Evolutionary conservation across 768 basidiomycete genomes (phyloP).

Genomic region (Austroboletus eburneus): DNA sequence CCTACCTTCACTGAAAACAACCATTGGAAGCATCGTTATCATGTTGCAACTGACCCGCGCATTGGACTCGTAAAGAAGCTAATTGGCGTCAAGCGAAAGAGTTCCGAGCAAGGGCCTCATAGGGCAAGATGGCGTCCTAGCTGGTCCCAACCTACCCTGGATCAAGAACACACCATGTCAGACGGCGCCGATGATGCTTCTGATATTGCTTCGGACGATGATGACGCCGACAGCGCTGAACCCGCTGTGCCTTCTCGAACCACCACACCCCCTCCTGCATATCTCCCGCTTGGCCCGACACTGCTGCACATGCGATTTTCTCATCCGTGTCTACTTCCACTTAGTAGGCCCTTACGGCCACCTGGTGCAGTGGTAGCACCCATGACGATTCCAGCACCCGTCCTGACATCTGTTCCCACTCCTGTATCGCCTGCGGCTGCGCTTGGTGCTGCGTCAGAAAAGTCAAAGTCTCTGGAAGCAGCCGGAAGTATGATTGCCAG

Average conservation of each 20-base stretch:
- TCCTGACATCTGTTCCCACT: conserved; percentile 63
- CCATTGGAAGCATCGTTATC: conserved; percentile 53
- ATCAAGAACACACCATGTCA: conserved; percentile 32
- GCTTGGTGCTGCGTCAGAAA: conserved; percentile 60
- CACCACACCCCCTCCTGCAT: conserved; percentile 65
- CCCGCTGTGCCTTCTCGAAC: conserved; percentile 42
- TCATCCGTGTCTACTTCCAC: conserved; percentile 57
- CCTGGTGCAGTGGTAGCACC: conserved; percentile 50
- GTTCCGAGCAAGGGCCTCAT: conserved; percentile 34
- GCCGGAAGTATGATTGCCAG: conserved; percentile 57
- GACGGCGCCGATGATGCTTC: conserved; percentile 37
- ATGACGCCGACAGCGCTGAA: conserved; percentile 33
- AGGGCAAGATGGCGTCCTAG: conserved; percentile 35
- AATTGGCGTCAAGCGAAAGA: conserved; percentile 68
- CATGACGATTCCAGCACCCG: conserved; percentile 38
- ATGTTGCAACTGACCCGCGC: conserved; percentile 65
- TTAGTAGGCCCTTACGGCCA: conserved; percentile 56
- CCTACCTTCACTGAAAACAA: conserved; percentile 18
- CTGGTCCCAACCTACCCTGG: conserved; percentile 50
- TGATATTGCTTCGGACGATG: conserved; percentile 39
- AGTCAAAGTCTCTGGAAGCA: conserved; percentile 62
- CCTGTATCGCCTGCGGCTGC: conserved; percentile 80
- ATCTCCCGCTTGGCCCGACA: conserved; percentile 66
- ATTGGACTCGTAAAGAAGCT: conserved; percentile 64
- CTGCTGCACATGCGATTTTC: conserved; percentile 67